Evolutionary conservation across 768 basidiomycete genomes (phyloP), one percentile per base, ranked within the genome.

Genomic region (Podaxis sp.): DNA sequence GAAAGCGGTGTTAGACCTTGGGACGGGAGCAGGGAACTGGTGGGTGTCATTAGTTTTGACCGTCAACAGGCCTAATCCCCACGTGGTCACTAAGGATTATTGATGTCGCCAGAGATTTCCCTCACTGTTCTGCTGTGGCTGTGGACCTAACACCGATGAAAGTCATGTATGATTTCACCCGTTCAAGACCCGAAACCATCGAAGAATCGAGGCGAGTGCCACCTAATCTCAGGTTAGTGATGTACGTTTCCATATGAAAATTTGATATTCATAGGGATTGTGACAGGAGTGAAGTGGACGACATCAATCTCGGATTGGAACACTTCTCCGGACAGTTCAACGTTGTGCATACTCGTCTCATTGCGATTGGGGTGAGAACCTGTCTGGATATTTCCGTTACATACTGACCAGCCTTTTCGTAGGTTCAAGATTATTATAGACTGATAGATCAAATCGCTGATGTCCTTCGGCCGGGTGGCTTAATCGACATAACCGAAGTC

Each of bases 111-210:
- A 79, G 79, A 53, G 88, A 91, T 68, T 93, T 88, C 70, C 89
- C 91, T 40, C 71, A 88, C 66, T 85, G 83, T 72, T 80, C 75
- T 65, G 81, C 83, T 24, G 87, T 93, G 29, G 91, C 87, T 40
- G 89, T 93, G 33, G 91, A 93, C 74, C 78, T 93, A 27, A 85
- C 91, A 64, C 91, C 91, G 58, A 89, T 92, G 88, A 87, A 90
- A 74, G 81, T 82, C 57, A 59, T 78, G 90, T 88, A 74, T 73
- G 89, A 61, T 7, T 27, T 55, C n/a, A 61, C 41, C 43, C 52
- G 52, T 43, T 29, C 22, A 27, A 54, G 60, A 25, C 53, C 41
- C 17, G 60, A 55, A 29, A 36, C 11, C 41, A 27, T 61, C 13
- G 60, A 61, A 47, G 52, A 54, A 46, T 61, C 60, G 2, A 55